Evolutionary conservation across 129 eudicot species (phyloP), one percentile per base, ranked within the genome.

Genomic region (Flaveria robusta): DNA sequence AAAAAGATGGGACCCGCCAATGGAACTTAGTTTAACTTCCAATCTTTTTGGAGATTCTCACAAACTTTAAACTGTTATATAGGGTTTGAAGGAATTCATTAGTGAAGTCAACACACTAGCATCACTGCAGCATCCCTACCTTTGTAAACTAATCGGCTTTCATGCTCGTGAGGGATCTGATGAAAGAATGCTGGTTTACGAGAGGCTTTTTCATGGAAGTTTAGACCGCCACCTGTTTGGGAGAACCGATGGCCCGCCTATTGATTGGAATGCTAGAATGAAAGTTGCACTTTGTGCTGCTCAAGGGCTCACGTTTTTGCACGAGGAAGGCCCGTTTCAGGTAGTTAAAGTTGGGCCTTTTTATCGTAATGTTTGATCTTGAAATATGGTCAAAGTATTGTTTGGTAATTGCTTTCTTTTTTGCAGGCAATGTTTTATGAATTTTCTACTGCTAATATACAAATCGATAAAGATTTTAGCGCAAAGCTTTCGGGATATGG

Each of bases 251-350:
- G 99, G 99, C 64, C 97, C 99, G 3, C 93, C 91, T 14, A 83
- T 94, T 8, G 99, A 94, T 79, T 94, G 99, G 99, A 91, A 86
- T 80, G 84, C 93, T 46, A 86, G 99, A 74, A 89, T 91, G 90
- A 94, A 91, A 86, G 92, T 94, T 74, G 93, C 97, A 52, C 81
- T 84, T 71, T 91, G 99, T 91, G 99, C 99, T 41, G 97, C 99
- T 29, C 97, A 89, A 75, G 99, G 99, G 66, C 90, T 94, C 27
- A 91, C 99, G 10, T 94, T 91, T 85, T 81, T 94, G 81, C 99
- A 94, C 16, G 99, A 94, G 63, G 97, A 94, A 81, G 99, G 99
- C 27, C 99, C 99, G 50, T 94, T 94, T 67, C 99, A 94, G 99
- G 97, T 89, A 84, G 34, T 68, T 60, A 50, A 76, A 56, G 22